Percentiles rank a stretch among this genome's conserved stretches.
These are phyloP conservation scores for Backusella circina DNA, from an alignment of 192 early-diverging fungal genomes.

Conservation along the genomic window DNA sequence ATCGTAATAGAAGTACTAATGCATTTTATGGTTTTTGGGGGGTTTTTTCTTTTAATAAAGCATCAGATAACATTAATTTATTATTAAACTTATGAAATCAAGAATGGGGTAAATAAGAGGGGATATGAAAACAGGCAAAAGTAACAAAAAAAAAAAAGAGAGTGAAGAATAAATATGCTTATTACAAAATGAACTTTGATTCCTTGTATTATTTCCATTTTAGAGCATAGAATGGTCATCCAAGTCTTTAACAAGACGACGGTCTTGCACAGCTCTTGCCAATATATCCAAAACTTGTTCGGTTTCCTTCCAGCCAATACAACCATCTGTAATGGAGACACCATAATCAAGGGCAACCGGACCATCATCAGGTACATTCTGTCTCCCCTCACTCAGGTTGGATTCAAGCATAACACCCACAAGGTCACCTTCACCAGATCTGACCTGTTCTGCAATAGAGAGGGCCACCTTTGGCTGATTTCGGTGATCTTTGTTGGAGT, in stretches of 20 bases:
- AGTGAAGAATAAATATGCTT: background rate
- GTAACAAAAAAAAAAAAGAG: background rate
- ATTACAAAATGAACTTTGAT: background rate
- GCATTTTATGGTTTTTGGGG: too few species aligned
- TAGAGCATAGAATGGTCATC: background rate
- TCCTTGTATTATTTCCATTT: background rate
- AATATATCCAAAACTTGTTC: constrained; percentile 71
- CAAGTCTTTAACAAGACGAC: constrained; percentile 32
- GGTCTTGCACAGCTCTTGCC: constrained; percentile 67
- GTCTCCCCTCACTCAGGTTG: constrained; percentile 83
- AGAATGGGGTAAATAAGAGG: background rate
- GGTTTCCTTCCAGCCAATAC: constrained; percentile 84
- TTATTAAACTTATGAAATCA: background rate
- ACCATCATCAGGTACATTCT: constrained; percentile 74
- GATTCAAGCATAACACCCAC: constrained; percentile 96
- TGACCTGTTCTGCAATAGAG: constrained; percentile 69
- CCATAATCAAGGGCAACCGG: constrained; percentile 73
- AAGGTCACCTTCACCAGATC: constrained; percentile 57
- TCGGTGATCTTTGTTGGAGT: constrained; percentile 83
- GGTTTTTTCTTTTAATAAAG: too few species aligned
- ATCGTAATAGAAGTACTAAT: too few species aligned
- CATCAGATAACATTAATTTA: background rate
- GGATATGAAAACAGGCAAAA: background rate
- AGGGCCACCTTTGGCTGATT: constrained; percentile 79
- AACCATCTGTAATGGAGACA: constrained; percentile 91